A percentile compares a stretch with the other conserved stretches of the same genome.
Evolutionary conservation across 495 filamentous ascomycete genomes (phyloP).

Genomic region (Daldinia decipiens): DNA sequence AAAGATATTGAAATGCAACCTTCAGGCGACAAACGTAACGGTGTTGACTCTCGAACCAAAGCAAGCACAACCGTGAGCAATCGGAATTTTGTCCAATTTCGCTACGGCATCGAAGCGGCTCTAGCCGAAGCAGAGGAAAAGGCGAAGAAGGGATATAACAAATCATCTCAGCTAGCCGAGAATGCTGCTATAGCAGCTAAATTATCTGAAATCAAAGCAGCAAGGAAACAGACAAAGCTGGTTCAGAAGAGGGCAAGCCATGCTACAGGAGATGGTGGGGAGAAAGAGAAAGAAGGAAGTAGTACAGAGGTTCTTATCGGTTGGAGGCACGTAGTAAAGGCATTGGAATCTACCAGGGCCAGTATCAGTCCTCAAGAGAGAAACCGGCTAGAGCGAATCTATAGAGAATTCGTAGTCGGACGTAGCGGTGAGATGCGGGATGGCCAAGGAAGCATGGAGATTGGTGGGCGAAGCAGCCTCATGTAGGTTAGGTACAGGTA

Average conservation of each 20-base stretch:
- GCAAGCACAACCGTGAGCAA: slow-evolving; percentile 48
- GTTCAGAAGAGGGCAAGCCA: slow-evolving; percentile 56
- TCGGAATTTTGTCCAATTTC: slow-evolving; percentile 81
- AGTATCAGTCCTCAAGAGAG: slow-evolving; percentile 83
- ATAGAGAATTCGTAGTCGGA: slow-evolving; percentile 89
- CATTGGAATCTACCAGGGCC: slow-evolving; percentile 79
- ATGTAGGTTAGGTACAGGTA: slow-evolving; percentile 67
- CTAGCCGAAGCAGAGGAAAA: slow-evolving; percentile 53
- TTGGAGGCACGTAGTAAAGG: slow-evolving; percentile 86
- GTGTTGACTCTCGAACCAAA: slow-evolving; percentile 43
- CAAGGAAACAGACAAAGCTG: slow-evolving; percentile 68
- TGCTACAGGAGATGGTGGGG: slow-evolving; percentile 41
- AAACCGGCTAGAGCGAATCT: slow-evolving; percentile 78
- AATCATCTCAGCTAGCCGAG: slow-evolving; percentile 67
- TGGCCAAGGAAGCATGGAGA: slow-evolving; percentile 87
- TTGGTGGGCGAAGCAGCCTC: slow-evolving; percentile 90
- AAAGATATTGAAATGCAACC: slow-evolving; percentile 65
- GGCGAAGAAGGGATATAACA: slow-evolving; percentile 49
- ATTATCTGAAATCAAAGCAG: slow-evolving; percentile 75
- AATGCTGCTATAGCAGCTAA: slow-evolving; percentile 77
- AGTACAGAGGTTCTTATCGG: slow-evolving; percentile 77
- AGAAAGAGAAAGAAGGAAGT: slow-evolving; percentile 49
- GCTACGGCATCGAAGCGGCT: slow-evolving; percentile 72
- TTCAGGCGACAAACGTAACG: slow-evolving; percentile 41
- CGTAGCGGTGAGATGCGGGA: slow-evolving; percentile 94